phyloP scores from a whole-genome alignment of 2,329 filamentous ascomycete genomes.

The Paraphaeosphaeria minitans region DNA sequence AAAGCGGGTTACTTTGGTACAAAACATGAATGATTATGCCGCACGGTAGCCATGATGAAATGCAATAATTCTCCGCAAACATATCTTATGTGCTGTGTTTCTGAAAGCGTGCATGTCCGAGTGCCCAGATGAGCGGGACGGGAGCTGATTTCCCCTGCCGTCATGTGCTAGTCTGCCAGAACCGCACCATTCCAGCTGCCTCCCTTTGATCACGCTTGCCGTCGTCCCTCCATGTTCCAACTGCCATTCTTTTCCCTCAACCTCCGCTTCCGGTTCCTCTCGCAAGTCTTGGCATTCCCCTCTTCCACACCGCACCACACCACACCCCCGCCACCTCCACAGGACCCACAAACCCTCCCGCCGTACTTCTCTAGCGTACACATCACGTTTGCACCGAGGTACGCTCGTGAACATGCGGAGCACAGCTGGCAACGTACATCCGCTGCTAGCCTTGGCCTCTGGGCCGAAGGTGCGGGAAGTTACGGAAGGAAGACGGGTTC shows the following conservation, averaged over 20 bases:
- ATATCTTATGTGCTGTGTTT: neutral
- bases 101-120: no score
- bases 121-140: no score
- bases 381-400: neutral
- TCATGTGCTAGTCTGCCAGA: no score
- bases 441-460: neutral
- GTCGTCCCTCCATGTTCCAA: no score
- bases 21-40: slow-evolving; percentile 11
- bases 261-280: no score
- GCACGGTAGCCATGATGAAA: slow-evolving; percentile 5
- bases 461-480: neutral
- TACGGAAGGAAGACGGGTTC: neutral
- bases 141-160: no score
- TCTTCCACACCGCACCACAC: neutral
- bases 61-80: slow-evolving; percentile 5
- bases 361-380: neutral
- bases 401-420: neutral
- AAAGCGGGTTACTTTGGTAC: slow-evolving; percentile 1
- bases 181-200: no score
- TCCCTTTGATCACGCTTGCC: no score
- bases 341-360: neutral
- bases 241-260: no score
- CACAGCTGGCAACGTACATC: neutral
- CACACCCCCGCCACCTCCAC: neutral
- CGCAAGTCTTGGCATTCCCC: neutral